Base-by-base conservation (phyloP, 2,329 filamentous ascomycete species). In the Verticillium klebahnii region DNA sequence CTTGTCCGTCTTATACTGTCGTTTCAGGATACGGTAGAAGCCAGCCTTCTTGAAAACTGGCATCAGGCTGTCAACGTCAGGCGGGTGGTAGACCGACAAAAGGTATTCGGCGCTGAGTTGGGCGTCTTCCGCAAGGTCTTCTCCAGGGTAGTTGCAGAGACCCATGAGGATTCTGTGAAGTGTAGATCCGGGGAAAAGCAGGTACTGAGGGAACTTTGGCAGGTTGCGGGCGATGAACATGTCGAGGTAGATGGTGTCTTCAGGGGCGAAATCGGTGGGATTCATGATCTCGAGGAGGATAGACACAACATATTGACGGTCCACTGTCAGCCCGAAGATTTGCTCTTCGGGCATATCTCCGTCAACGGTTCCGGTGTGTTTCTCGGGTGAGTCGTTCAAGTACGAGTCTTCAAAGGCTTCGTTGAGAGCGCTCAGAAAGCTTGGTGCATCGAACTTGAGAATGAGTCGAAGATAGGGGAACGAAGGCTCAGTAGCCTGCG, bases 171-270 rank as follows among this genome's bases (percentile, higher is more conserved):
- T 89, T 63, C 88, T 88, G 63, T 93, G 91, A 1, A 99, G 81
- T 1, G 91, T 90, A 2, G 91, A 93, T 19, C 93, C 95, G 0
- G 94, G 91, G 56, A 99, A 86, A 12, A 98, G 84, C 58, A 99
- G 88, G 70, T 97, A 97, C 72, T 98, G 94, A 1, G 93, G 93
- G 70, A 97, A 99, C 73, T 99, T 99, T 3, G 96, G 92, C 58
- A 99, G 78, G 72, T 97, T 99, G 61, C 95, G 88, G 19, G 95
- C 94, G 71, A 99, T 90, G 71, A 99, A 99, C 93, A 99, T 99
- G 75, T 99, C 93, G 55, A 99, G 84, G 74, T 97, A 99, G 61
- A 99, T 91, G 14, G 91, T 93, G 71, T 98, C 93, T 64, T 90
- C 86, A 0, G 88, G 76, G 0, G 87, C 85, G 74, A 97, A 98